Evolutionary conservation across 176 grass and related monocot species (phyloP), one percentile per base, ranked within the genome.

Genomic region (Avena atlantica): DNA sequence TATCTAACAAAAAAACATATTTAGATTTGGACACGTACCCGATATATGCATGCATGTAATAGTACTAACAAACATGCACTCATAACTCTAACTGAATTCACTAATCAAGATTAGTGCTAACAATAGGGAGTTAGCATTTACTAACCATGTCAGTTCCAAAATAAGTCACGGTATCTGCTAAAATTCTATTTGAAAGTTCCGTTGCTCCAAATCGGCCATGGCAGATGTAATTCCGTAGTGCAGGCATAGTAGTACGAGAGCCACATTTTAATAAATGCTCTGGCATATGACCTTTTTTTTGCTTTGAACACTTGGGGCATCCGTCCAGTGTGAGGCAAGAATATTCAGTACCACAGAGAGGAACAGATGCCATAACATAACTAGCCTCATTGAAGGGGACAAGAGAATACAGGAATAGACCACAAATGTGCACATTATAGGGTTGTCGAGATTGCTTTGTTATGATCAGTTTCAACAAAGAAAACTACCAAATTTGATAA

Each of bases 361-460:
- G 25, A 67, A 70, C 57, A 50, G 44, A 77, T 64, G 12, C 23
- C 19, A 36, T 52, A 50, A 71, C 68, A 20, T 42, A 71, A 45
- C 29, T 13, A 68, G 29, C 29, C 27, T 68, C 65, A 37, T 34
- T 34, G 6, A 16, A 68, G 65, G 65, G 29, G 36, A 29, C 65
- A 68, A 36, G 65, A 68, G 53, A 52, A 23, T 84, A 50, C 72
- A 52, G 3, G 58, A n/a, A 68, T 5, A 68, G 13, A 64, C 50
- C 45, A 76, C 56, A 52, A 40, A 13, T 51, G 15, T 52, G 11
- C 16, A 16, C 49, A 37, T 60, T 48, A 49, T 61, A 73, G 42
- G 19, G 49, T 44, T 63, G 17, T 63, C 49, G 66, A 87, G 15
- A 65, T 80, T 60, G 24, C 40, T 58, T 88, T 77, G 16, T 58